phyloP scores from a whole-genome alignment of 306 rosid species.

The Acacia acuminata region DNA sequence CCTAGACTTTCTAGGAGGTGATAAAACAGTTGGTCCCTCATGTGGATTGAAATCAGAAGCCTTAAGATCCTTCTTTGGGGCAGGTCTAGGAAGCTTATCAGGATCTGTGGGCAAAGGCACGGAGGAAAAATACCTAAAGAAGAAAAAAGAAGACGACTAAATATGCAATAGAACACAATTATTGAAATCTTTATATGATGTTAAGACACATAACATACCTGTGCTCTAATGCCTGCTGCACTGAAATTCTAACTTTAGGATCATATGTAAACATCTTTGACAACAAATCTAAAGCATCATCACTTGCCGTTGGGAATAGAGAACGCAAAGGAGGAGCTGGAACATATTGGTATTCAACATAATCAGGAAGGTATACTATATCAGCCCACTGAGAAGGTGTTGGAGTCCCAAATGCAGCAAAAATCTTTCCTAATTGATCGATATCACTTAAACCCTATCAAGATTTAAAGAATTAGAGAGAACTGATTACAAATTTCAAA shows the following conservation, averaged over 20 bases:
- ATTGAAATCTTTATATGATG: conserved; percentile 18
- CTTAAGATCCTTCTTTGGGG: conserved; percentile 73
- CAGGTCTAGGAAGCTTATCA: conserved; percentile 85
- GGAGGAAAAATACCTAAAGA: conserved; percentile 75
- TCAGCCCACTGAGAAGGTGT: conserved; percentile 94
- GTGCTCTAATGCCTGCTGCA: conserved; percentile 90
- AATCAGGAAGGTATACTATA: conserved; percentile 85
- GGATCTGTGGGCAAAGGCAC: conserved; percentile 86
- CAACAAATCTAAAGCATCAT: conserved; percentile 85
- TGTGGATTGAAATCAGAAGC: conserved; percentile 58
- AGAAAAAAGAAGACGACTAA: conserved; percentile 31
- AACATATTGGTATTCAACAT: conserved; percentile 91
- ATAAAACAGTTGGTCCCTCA: conserved; percentile 86
- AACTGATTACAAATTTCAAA: conserved; percentile 21
- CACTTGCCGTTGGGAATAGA: conserved; percentile 87
- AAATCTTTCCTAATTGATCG: conserved; percentile 94
- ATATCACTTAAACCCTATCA: conserved; percentile 92
- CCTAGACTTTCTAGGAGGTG: conserved; percentile 94
- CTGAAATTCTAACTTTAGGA: conserved; percentile 86
- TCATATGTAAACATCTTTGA: conserved; percentile 95
- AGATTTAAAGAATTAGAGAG: conserved; percentile 5
- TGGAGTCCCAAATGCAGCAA: conserved; percentile 95
- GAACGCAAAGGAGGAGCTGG: conserved; percentile 85
- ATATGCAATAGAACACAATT: conserved; percentile 11
- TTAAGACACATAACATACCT: conserved; percentile 54